Conservation (phyloP, 306 rosid species). For the Malus orientalis region DNA sequence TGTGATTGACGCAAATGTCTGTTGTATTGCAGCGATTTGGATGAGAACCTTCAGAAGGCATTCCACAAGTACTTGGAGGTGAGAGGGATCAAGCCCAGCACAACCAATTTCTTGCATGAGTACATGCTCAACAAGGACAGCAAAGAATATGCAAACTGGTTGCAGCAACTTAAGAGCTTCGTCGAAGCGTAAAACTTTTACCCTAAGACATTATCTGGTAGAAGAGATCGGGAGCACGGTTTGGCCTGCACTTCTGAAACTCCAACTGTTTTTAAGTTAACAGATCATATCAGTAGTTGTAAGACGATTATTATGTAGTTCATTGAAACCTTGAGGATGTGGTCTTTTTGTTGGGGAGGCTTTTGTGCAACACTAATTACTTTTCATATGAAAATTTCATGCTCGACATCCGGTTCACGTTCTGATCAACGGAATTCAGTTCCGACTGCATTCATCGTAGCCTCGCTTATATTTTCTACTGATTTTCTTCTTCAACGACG, state of each 20-base stretch:
- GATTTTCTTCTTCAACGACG: too few relatives aligned
- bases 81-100: slow-evolving; percentile 86
- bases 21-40: slow-evolving; percentile 50
- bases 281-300: neutral
- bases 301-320: neutral
- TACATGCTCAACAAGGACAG: slow-evolving; percentile 94
- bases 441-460: too few relatives aligned
- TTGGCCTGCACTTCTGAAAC: neutral
- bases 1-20: neutral
- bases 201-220: neutral
- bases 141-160: slow-evolving; percentile 70
- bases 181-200: slow-evolving; percentile 41
- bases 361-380: neutral
- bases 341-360: neutral
- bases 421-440: too few relatives aligned
- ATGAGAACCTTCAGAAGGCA: slow-evolving; percentile 74
- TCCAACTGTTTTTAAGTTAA: neutral
- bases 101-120: slow-evolving; percentile 80
- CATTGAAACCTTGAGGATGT: neutral
- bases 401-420: too few relatives aligned
- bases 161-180: slow-evolving; percentile 63
- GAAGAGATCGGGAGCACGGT: neutral
- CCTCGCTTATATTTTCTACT: too few relatives aligned
- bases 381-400: neutral
- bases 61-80: slow-evolving; percentile 79